phyloP scores from a whole-genome alignment of 495 filamentous ascomycete species.

The Penicillium tannophilum region DNA sequence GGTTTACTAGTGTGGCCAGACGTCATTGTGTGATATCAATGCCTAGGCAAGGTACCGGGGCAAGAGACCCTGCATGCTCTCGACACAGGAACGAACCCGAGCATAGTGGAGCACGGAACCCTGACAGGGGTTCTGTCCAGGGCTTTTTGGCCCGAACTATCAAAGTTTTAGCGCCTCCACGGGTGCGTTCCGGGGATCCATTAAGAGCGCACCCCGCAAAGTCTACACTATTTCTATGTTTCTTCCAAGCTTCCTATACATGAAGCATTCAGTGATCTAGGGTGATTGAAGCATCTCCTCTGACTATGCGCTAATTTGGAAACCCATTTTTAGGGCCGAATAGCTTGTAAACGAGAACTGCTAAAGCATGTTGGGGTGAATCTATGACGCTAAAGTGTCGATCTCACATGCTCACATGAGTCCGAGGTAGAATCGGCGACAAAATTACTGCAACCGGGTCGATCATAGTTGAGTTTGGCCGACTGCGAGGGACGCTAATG shows the following conservation, averaged over 20 bases:
- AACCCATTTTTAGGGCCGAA: constrained; percentile 2
- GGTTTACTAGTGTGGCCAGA: constrained; percentile 10
- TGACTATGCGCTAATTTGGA: neutral
- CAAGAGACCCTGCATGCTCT: constrained; percentile 10
- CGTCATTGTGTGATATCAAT: constrained; percentile 11
- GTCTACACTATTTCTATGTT: neutral
- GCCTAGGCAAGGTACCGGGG: constrained; percentile 3
- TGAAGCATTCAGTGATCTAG: too few relatives aligned
- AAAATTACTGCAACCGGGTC: constrained; percentile 3
- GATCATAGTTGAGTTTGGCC: constrained; percentile 12
- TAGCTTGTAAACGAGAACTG: neutral
- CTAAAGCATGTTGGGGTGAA: constrained; percentile 4
- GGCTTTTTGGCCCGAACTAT: neutral
- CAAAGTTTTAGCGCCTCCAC: neutral
- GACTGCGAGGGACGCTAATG: neutral
- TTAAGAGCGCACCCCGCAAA: neutral
- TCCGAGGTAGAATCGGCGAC: constrained; percentile 14
- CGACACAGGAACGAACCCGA: constrained; percentile 13
- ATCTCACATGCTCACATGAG: constrained; percentile 18
- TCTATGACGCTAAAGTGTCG: constrained; percentile 11
- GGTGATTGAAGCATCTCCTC: neutral
- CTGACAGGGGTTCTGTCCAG: constrained; percentile 4
- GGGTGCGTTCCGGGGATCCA: constrained; percentile 4
- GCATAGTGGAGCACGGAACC: constrained; percentile 16
- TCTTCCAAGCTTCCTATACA: neutral